These are phyloP conservation scores for Penicillium olsonii DNA, from an alignment of 2,329 filamentous ascomycete genomes.

Conservation along the genomic window DNA sequence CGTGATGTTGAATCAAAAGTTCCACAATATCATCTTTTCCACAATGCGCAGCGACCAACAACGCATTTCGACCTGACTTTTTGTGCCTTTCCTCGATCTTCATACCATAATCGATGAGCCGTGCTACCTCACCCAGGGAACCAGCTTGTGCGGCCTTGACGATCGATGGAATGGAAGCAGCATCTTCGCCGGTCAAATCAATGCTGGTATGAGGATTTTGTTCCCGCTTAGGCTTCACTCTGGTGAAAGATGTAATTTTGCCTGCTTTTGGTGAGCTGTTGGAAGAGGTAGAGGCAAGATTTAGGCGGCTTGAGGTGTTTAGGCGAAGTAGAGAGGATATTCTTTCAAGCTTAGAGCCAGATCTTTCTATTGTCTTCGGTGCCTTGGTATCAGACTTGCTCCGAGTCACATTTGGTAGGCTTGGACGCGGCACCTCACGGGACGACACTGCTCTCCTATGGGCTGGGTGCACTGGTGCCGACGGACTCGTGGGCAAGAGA, in stretches of 20 bases:
- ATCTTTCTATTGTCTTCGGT: neutral
- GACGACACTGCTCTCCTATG: slow-evolving; percentile 17
- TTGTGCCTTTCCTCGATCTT: slow-evolving; percentile 34
- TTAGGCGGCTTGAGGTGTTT: slow-evolving; percentile 10
- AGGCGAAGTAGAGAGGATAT: slow-evolving; percentile 11
- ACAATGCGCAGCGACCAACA: slow-evolving; percentile 43
- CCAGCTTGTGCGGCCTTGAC: slow-evolving; percentile 41
- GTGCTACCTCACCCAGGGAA: slow-evolving; percentile 35
- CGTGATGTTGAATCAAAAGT: slow-evolving; percentile 34
- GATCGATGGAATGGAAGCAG: slow-evolving; percentile 33
- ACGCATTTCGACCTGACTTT: slow-evolving; percentile 36
- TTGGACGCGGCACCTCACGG: slow-evolving; percentile 9
- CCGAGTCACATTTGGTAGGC: slow-evolving; percentile 13
- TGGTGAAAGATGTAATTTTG: neutral
- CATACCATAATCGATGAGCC: slow-evolving; percentile 32
- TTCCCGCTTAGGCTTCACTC: slow-evolving; percentile 23
- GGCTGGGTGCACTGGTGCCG: slow-evolving; percentile 5
- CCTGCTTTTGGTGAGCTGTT: slow-evolving; percentile 2
- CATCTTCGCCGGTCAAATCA: slow-evolving; percentile 33
- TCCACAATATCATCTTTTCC: slow-evolving; percentile 39
- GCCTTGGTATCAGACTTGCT: slow-evolving; percentile 12
- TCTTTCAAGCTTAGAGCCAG: slow-evolving; percentile 5
- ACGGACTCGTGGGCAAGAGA: slow-evolving; percentile 15
- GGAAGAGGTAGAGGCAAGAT: slow-evolving; percentile 1
- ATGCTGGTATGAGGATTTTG: slow-evolving; percentile 38